phyloP scores from a whole-genome alignment of 2,329 filamentous ascomycete genomes.

The Penicillium fuscoglaucum region DNA sequence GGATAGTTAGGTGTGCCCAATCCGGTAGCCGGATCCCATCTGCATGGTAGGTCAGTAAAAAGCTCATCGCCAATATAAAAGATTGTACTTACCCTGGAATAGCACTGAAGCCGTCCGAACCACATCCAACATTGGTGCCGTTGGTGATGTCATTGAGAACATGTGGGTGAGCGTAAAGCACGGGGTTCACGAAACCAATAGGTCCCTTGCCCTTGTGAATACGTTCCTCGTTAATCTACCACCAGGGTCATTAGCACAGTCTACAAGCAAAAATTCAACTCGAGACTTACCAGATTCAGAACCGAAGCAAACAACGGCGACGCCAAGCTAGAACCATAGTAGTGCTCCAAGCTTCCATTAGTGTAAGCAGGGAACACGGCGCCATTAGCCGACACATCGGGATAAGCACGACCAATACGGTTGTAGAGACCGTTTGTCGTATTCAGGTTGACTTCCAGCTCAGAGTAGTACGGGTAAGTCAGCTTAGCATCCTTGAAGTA shows the following conservation, averaged over 20 bases:
- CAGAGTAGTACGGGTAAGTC: constrained; percentile 34
- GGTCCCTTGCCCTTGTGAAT: constrained; percentile 48
- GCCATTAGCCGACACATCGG: constrained; percentile 51
- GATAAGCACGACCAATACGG: constrained; percentile 49
- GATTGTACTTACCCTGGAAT: constrained; percentile 22
- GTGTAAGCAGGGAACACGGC: constrained; percentile 32
- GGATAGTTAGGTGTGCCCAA: constrained; percentile 36
- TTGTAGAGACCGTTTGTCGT: constrained; percentile 47
- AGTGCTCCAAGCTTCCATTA: constrained; percentile 21
- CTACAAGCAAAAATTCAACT: background rate
- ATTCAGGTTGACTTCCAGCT: constrained; percentile 36
- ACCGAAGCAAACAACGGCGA: constrained; percentile 34
- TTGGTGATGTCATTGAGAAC: constrained; percentile 47
- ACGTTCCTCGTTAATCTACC: constrained; percentile 52
- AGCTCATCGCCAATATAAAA: background rate
- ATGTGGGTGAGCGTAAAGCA: constrained; percentile 38
- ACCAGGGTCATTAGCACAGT: background rate
- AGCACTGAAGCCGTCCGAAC: constrained; percentile 30
- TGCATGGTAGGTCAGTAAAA: constrained; percentile 4
- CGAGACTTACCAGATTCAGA: constrained; percentile 28
- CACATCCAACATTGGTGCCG: constrained; percentile 35
- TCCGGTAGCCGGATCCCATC: constrained; percentile 36
- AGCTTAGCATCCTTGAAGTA: constrained; percentile 42
- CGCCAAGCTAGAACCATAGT: constrained; percentile 31
- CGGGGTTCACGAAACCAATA: constrained; percentile 55